phyloP scores from a whole-genome alignment of 2,329 filamentous ascomycete genomes.

The Gnomoniopsis sp. region DNA sequence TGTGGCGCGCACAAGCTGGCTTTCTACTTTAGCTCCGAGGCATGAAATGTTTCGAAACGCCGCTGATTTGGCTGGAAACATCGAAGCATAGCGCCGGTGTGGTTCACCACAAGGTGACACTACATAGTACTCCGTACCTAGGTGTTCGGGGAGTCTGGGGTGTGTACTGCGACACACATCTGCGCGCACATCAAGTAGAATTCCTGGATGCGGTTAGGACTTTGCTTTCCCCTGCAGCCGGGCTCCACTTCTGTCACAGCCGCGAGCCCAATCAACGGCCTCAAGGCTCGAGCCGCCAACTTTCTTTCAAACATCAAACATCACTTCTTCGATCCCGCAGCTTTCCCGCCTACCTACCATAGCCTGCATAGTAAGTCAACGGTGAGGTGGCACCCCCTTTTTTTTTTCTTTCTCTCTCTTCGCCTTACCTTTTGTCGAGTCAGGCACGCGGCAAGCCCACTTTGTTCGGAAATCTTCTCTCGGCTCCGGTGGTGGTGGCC shows the following conservation, averaged over 20 bases:
- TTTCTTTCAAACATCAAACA: slow-evolving; percentile 13
- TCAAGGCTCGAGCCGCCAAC: slow-evolving; percentile 7
- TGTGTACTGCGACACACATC: too few relatives aligned
- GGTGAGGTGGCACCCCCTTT: neutral
- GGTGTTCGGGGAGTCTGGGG: too few relatives aligned
- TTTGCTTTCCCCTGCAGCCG: neutral
- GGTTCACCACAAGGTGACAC: too few relatives aligned
- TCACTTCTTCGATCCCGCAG: neutral
- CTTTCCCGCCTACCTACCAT: neutral
- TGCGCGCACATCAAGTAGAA: too few relatives aligned
- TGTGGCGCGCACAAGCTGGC: neutral
- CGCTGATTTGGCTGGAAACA: neutral
- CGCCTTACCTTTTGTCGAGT: neutral
- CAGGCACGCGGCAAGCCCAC: neutral
- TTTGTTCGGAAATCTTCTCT: too few relatives aligned
- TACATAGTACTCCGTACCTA: too few relatives aligned
- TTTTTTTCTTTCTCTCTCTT: too few relatives aligned
- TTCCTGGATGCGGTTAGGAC: neutral
- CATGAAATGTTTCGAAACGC: slow-evolving; percentile 1
- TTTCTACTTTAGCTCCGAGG: neutral
- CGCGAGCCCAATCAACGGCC: neutral
- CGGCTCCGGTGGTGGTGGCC: neutral
- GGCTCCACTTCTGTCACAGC: neutral
- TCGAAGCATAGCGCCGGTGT: neutral
- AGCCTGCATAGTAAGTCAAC: too few relatives aligned